phyloP scores from a whole-genome alignment of 2,329 filamentous ascomycete species.

The Mycosphaerelloides madeirae region DNA sequence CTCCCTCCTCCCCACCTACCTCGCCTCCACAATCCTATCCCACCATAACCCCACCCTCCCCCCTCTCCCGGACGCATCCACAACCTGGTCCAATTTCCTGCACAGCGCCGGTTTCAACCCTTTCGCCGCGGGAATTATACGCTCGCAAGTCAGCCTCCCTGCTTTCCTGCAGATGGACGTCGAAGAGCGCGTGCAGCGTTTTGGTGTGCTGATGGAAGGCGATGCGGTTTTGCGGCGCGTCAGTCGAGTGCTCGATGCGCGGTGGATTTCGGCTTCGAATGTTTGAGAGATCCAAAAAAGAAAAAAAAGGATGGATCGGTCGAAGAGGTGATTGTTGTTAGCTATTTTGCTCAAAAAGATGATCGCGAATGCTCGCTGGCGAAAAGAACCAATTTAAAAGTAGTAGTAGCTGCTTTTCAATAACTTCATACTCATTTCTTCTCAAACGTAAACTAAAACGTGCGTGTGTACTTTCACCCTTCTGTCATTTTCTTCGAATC shows the following conservation, averaged over 20 bases:
- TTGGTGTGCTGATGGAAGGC: conserved; percentile 37
- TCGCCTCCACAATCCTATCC: conserved; percentile 25
- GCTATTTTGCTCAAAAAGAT: neutral
- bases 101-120: conserved; percentile 63
- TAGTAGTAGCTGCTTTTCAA: neutral
- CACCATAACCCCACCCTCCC: conserved; percentile 45
- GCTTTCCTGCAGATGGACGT: conserved; percentile 55
- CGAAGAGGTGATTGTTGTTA: neutral
- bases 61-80: conserved; percentile 49
- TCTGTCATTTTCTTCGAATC: neutral
- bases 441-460: neutral
- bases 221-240: conserved; percentile 48
- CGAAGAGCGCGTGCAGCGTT: conserved; percentile 46
- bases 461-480: neutral
- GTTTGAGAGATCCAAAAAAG: neutral
- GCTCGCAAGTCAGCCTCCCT: conserved; percentile 34
- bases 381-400: neutral
- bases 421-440: neutral
- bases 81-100: conserved; percentile 64
- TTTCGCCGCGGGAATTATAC: conserved; percentile 61
- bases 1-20: conserved; percentile 58
- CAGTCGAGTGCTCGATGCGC: conserved; percentile 32
- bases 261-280: neutral
- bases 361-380: neutral
- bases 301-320: neutral